phyloP scores from a whole-genome alignment of 768 basidiomycete genomes.

The Hydnum rufescens region DNA sequence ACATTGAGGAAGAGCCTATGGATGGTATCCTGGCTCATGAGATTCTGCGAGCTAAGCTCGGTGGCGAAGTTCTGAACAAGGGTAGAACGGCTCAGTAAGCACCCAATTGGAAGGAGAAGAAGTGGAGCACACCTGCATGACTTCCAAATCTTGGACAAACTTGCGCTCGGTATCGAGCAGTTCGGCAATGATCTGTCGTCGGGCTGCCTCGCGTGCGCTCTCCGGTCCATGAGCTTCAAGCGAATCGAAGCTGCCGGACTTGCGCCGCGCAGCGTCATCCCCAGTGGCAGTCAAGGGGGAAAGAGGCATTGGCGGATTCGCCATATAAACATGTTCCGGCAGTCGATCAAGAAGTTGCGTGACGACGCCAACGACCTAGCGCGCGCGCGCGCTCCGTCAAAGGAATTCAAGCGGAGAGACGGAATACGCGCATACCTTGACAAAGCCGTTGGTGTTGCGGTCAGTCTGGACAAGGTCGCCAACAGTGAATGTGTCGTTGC shows the following conservation, averaged over 20 bases:
- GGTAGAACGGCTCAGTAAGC: no score
- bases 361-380: conserved; percentile 75
- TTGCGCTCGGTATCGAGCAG: conserved; percentile 89
- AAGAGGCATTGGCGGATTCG: conserved; percentile 19
- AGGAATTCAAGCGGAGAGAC: background rate
- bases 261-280: conserved; percentile 5
- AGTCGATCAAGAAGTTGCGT: conserved; percentile 64
- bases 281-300: conserved; percentile 8
- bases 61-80: conserved; percentile 62
- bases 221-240: conserved; percentile 48
- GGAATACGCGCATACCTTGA: conserved; percentile 45
- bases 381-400: background rate
- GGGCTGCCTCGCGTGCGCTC: conserved; percentile 12
- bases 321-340: conserved; percentile 44
- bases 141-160: conserved; percentile 90
- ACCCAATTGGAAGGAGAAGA: conserved; percentile 11
- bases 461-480: conserved; percentile 48
- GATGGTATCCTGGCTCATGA: conserved; percentile 87
- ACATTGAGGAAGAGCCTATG: conserved; percentile 90
- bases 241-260: no score
- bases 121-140: conserved; percentile 60
- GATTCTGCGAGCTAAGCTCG: conserved; percentile 57
- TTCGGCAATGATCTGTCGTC: conserved; percentile 53
- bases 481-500: conserved; percentile 65
- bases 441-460: conserved; percentile 81